phyloP scores from a whole-genome alignment of 345 rosid genomes.

The Arabidopsis thaliana region DNA sequence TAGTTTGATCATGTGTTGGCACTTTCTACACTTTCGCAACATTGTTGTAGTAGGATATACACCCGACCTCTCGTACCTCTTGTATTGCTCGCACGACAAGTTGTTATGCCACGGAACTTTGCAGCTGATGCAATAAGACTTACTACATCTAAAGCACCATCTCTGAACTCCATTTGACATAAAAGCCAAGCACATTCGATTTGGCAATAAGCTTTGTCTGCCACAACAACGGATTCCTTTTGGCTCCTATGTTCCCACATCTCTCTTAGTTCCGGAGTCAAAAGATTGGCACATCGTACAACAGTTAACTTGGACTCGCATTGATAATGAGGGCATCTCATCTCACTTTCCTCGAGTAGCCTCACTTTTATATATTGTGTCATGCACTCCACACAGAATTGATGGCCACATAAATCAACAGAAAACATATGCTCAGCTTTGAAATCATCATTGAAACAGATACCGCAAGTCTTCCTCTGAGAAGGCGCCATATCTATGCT shows the following conservation, averaged over 20 bases:
- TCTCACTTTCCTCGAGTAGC: slow-evolving; percentile 53
- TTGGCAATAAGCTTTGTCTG: slow-evolving; percentile 69
- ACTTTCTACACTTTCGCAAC: neutral
- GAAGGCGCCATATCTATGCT: slow-evolving; percentile 30
- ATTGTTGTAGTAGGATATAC: slow-evolving; percentile 25
- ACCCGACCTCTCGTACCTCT: slow-evolving; percentile 43
- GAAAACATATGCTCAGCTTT: slow-evolving; percentile 55
- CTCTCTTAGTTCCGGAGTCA: slow-evolving; percentile 58
- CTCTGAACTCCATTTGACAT: slow-evolving; percentile 60
- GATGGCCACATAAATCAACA: slow-evolving; percentile 57
- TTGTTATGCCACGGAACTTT: slow-evolving; percentile 70
- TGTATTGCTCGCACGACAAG: slow-evolving; percentile 46
- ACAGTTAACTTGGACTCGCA: slow-evolving; percentile 55
- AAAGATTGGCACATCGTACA: slow-evolving; percentile 51
- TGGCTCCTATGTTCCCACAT: slow-evolving; percentile 50
- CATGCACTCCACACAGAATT: slow-evolving; percentile 66
- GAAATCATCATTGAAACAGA: slow-evolving; percentile 57
- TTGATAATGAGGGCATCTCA: slow-evolving; percentile 52
- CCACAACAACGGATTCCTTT: slow-evolving; percentile 62
- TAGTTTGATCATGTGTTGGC: neutral
- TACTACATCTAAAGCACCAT: slow-evolving; percentile 55
- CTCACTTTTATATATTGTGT: slow-evolving; percentile 62
- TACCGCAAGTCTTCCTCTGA: slow-evolving; percentile 45
- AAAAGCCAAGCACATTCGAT: slow-evolving; percentile 66
- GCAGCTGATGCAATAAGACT: slow-evolving; percentile 61